Conservation (phyloP, 1,284 basidiomycete genomes). For the Cryptococcus amylolentus region DNA sequence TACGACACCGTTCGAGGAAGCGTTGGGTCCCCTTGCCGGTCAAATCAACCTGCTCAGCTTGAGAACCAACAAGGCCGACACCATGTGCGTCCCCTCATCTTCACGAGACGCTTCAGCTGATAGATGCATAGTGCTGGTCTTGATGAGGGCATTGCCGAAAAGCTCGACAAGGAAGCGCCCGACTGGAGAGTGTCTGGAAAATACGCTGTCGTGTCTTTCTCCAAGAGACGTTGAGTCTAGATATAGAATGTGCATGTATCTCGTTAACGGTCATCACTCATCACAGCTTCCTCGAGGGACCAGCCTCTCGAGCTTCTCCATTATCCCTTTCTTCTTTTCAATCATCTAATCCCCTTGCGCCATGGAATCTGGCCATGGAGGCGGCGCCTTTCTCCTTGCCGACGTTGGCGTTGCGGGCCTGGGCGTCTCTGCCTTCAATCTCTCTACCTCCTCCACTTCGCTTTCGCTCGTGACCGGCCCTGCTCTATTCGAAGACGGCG, state of each 20-base stretch:
- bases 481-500: neutral
- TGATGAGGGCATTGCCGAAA: constrained; percentile 35
- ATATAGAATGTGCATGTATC: neutral
- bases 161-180: constrained; percentile 34
- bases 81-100: constrained; percentile 54
- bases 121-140: constrained; percentile 36
- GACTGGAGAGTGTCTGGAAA: constrained; percentile 48
- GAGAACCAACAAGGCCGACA: constrained; percentile 94
- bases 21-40: constrained; percentile 72
- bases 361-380: constrained; percentile 13
- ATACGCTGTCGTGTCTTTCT: constrained; percentile 45
- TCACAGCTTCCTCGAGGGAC: neutral
- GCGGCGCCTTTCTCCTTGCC: constrained; percentile 13
- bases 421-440: neutral
- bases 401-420: neutral
- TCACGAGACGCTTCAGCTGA: neutral
- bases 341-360: neutral
- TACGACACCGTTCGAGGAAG: constrained; percentile 71
- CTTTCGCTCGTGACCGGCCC: no score
- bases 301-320: neutral
- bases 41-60: constrained; percentile 77
- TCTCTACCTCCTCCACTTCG: neutral
- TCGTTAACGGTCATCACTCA: neutral
- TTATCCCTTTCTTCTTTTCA: neutral
- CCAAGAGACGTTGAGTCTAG: constrained; percentile 2